A percentile compares a stretch with the other conserved stretches of the same genome.
Conservation (phyloP, 169 alveolate genomes). For the Plasmodium chabaudi region DNA sequence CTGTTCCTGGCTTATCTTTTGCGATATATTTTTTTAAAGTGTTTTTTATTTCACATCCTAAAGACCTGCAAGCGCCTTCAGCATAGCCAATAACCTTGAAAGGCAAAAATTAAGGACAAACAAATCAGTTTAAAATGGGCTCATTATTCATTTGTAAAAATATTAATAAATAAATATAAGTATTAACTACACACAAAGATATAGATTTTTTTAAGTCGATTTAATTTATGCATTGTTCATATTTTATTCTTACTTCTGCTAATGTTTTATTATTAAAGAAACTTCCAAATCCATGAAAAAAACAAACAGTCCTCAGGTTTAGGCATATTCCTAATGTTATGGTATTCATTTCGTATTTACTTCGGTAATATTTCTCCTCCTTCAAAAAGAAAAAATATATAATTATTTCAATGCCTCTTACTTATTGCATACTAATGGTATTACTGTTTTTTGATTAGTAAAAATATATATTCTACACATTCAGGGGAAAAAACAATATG, state of each 20-base stretch:
- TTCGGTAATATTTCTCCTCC: slow-evolving; percentile 58
- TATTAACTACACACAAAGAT: background rate
- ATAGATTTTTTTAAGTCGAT: background rate
- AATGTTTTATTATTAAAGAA: slow-evolving; percentile 46
- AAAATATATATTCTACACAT: background rate
- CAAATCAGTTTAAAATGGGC: no score
- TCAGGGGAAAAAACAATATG: no score
- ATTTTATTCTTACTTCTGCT: slow-evolving; percentile 20
- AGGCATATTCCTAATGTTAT: slow-evolving; percentile 61
- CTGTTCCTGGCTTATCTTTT: slow-evolving; percentile 3
- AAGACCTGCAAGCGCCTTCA: slow-evolving; percentile 56
- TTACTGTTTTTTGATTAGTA: background rate
- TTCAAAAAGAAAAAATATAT: slow-evolving; percentile 7
- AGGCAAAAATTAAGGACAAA: background rate
- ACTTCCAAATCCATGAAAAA: slow-evolving; percentile 55
- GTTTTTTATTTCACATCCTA: slow-evolving; percentile 62
- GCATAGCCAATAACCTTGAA: slow-evolving; percentile 46
- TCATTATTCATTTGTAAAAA: no score
- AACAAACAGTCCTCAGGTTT: slow-evolving; percentile 55
- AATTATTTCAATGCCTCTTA: no score
- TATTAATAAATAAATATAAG: no score
- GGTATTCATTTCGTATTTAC: slow-evolving; percentile 48
- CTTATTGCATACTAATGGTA: no score
- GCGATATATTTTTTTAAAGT: slow-evolving; percentile 31
- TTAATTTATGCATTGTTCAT: no score